phyloP scores from a whole-genome alignment of 2,329 filamentous ascomycete genomes.

The Penicillium brevicompactum region DNA sequence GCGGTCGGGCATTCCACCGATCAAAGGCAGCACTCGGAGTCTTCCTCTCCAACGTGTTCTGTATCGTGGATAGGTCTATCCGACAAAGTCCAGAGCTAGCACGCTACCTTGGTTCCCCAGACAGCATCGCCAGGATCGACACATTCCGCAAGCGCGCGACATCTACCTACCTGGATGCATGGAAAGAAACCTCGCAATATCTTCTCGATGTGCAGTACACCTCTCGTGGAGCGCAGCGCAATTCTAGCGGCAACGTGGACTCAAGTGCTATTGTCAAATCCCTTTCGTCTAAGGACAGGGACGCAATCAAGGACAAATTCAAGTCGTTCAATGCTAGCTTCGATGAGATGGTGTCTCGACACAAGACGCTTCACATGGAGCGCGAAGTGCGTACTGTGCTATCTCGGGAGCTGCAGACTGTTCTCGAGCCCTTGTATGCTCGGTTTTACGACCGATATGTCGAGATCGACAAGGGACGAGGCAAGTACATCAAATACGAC shows the following conservation, averaged over 20 bases:
- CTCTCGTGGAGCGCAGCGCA: conserved; percentile 69
- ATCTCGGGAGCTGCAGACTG: conserved; percentile 80
- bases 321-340: conserved; percentile 86
- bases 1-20: conserved; percentile 72
- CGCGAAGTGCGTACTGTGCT: conserved; percentile 80
- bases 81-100: conserved; percentile 73
- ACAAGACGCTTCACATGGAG: conserved; percentile 88
- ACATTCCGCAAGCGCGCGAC: conserved; percentile 86
- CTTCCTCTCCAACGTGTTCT: conserved; percentile 86
- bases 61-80: conserved; percentile 82
- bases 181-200: conserved; percentile 82
- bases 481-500: conserved; percentile 98
- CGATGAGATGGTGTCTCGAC: conserved; percentile 80
- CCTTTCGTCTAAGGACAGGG: conserved; percentile 86
- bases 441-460: conserved; percentile 97
- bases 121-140: conserved; percentile 69
- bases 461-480: conserved; percentile 95
- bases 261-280: conserved; percentile 82
- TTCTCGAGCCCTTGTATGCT: conserved; percentile 91
- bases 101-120: conserved; percentile 64
- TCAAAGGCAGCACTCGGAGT: conserved; percentile 79
- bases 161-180: conserved; percentile 78
- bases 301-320: conserved; percentile 96
- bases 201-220: conserved; percentile 93
- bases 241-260: conserved; percentile 68